These are phyloP conservation scores for Chytriomyces hyalinus DNA, from an alignment of 192 early-diverging fungal genomes.

Conservation along the genomic window DNA sequence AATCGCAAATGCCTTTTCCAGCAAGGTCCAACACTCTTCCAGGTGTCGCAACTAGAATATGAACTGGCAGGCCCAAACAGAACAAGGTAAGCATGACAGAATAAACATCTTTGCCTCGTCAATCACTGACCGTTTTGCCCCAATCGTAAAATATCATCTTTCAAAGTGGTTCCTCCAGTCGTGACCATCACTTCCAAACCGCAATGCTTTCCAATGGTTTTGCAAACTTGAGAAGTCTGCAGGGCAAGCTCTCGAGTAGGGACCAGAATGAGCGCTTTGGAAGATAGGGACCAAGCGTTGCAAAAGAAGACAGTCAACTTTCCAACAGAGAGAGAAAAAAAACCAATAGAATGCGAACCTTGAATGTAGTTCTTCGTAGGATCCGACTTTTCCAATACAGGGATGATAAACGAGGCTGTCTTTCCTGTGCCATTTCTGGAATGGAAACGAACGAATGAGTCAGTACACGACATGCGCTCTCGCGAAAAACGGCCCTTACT, in stretches of 20 bases:
- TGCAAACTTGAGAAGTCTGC: conserved; percentile 99
- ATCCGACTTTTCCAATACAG: conserved; percentile 92
- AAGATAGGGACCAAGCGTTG: conserved; percentile 10
- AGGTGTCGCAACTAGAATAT: conserved; percentile 96
- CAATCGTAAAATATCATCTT: conserved; percentile 97
- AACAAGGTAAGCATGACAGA: not conserved
- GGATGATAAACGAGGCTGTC: conserved; percentile 97
- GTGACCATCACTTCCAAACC: conserved; percentile 98
- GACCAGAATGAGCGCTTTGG: conserved; percentile 81
- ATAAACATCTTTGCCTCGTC: not conserved
- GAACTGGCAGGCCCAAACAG: conserved; percentile 57
- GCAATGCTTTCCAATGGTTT: conserved; percentile 92
- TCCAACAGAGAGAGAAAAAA: not conserved
- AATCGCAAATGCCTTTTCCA: conserved; percentile 81
- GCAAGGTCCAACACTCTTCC: conserved; percentile 97
- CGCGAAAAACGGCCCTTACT: not conserved
- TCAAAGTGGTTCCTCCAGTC: conserved; percentile 96
- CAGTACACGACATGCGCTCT: not conserved
- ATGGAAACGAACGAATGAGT: conserved; percentile 12
- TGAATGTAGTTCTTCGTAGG: conserved; percentile 86
- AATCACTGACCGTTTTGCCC: conserved; percentile 68
- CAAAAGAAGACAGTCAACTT: not conserved
- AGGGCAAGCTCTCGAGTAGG: conserved; percentile 97
- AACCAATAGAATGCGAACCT: conserved; percentile 41
- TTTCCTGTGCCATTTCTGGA: conserved; percentile 94